phyloP scores from a whole-genome alignment of 164 flowering plant species.

The Santalum album region DNA sequence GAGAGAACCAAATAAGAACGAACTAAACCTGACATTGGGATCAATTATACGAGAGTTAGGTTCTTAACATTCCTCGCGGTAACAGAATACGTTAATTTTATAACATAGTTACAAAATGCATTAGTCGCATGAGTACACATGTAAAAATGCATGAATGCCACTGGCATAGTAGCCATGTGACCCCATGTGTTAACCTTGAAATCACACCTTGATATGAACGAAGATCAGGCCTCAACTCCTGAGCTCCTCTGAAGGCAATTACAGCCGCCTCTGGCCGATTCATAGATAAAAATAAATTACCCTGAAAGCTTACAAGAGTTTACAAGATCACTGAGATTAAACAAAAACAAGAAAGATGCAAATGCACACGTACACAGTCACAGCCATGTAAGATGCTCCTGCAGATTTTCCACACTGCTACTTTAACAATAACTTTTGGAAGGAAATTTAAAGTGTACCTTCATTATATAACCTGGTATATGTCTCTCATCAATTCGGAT shows the following conservation, averaged over 20 bases:
- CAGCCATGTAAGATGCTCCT: neutral
- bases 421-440: neutral
- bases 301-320: constrained; percentile 39
- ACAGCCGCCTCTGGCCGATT: constrained; percentile 86
- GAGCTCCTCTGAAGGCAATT: constrained; percentile 80
- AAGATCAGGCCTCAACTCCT: constrained; percentile 86
- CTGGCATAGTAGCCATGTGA: neutral
- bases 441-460: constrained; percentile 38
- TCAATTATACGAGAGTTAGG: neutral
- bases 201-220: constrained; percentile 98
- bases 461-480: constrained; percentile 76
- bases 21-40: constrained; percentile 63
- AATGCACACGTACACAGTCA: too few species aligned
- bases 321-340: constrained; percentile 2
- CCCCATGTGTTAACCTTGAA: neutral
- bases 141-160: too few species aligned
- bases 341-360: neutral
- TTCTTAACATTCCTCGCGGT: too few species aligned
- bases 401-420: neutral
- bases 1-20: constrained; percentile 75
- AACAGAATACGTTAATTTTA: too few species aligned
- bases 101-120: too few species aligned
- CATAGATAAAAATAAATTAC: constrained; percentile 58
- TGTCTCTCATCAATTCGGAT: constrained; percentile 83
- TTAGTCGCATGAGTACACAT: too few species aligned